Conservation (phyloP, 768 basidiomycete species). For the Leccinum obscurum region DNA sequence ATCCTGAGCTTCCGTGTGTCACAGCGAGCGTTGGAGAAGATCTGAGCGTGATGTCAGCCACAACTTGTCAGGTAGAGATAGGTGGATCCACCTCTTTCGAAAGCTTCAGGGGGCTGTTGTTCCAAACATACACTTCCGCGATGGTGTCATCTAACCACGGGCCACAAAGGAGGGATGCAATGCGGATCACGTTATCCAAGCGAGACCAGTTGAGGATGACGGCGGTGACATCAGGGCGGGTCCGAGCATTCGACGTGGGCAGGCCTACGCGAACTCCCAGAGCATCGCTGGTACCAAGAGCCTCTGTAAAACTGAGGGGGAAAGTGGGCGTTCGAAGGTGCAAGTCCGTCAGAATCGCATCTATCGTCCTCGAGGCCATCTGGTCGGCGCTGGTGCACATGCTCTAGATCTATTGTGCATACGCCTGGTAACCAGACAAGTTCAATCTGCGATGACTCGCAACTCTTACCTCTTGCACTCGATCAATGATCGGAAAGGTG, state of each 20-base stretch:
- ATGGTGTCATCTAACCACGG: conserved; percentile 46
- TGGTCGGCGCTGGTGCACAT: neutral
- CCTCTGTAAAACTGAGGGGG: conserved; percentile 19
- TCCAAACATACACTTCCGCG: conserved; percentile 56
- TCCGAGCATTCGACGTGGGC: neutral
- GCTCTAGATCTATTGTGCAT: conserved; percentile 7
- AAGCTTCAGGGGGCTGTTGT: conserved; percentile 52
- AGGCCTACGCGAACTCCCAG: conserved; percentile 17
- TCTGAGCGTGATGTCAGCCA: conserved; percentile 31
- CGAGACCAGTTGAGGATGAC: conserved; percentile 70
- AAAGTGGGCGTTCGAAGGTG: conserved; percentile 16
- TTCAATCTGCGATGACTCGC: conserved; percentile 3
- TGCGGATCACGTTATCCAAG: conserved; percentile 57
- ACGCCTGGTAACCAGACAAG: neutral
- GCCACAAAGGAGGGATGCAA: conserved; percentile 52
- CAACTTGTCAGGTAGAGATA: neutral
- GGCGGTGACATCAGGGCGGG: conserved; percentile 48
- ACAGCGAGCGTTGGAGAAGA: conserved; percentile 44
- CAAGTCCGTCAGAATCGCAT: conserved; percentile 15
- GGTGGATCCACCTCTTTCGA: conserved; percentile 38
- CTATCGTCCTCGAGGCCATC: conserved; percentile 1
- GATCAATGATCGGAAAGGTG: neutral
- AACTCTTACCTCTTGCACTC: neutral
- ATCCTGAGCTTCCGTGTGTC: conserved; percentile 46
- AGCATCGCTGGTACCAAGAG: neutral